A percentile compares a stretch with the other conserved stretches of the same genome.
These are phyloP conservation scores for Prunus yedoensis DNA, from an alignment of 331 rosid genomes.

Conservation along the genomic window DNA sequence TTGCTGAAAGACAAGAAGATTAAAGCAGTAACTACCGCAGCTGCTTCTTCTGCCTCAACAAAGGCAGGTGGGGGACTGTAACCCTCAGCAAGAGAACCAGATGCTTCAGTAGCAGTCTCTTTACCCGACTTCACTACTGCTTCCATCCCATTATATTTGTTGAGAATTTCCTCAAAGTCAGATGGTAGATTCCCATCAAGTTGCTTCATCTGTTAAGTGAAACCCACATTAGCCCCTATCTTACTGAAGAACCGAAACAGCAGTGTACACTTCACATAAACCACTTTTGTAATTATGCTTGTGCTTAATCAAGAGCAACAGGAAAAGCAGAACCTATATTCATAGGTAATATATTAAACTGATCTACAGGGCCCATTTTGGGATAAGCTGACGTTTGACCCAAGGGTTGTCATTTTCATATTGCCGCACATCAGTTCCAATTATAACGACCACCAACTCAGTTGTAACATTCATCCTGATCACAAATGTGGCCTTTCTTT, in stretches of 20 bases:
- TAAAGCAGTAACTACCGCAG: slow-evolving; percentile 41
- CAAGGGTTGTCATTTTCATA: not conserved
- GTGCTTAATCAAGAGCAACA: not conserved
- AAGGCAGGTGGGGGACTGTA: slow-evolving; percentile 34
- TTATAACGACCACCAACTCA: slow-evolving; percentile 6
- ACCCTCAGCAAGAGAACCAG: slow-evolving; percentile 25
- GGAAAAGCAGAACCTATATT: not conserved
- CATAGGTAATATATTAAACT: not conserved
- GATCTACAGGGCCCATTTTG: not conserved
- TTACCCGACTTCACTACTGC: slow-evolving; percentile 29
- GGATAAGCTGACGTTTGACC: not conserved
- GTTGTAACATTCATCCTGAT: not conserved
- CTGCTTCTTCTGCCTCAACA: slow-evolving; percentile 35
- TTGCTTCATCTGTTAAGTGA: slow-evolving; percentile 52
- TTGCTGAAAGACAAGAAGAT: slow-evolving; percentile 26
- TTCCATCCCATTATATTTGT: slow-evolving; percentile 37
- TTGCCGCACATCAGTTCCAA: slow-evolving; percentile 5
- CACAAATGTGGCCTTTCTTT: not conserved
- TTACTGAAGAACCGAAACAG: not conserved
- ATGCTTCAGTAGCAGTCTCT: slow-evolving; percentile 27
- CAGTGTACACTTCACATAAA: not conserved
- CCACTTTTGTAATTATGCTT: not conserved
- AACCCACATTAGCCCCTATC: slow-evolving; percentile 27
- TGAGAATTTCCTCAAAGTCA: slow-evolving; percentile 53
- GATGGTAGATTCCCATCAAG: slow-evolving; percentile 66